Evolutionary conservation across 2,329 filamentous ascomycete genomes (phyloP).

Genomic region (Arthrobotrys sphaeroides): DNA sequence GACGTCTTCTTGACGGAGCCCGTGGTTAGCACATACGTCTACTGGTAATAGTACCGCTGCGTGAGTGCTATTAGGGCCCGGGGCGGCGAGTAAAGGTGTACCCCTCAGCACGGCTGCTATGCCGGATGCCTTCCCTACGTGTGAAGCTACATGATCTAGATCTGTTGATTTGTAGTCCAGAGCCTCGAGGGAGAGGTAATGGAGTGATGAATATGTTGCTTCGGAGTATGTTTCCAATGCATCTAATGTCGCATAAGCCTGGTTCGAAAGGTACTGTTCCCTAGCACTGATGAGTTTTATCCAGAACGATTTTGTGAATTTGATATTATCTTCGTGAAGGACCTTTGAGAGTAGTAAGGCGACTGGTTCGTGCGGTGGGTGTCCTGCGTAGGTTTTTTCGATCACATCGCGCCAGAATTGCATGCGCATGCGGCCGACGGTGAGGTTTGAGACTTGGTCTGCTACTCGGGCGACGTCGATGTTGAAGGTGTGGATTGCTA

Average conservation of each 20-base stretch:
- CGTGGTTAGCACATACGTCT: conserved; percentile 84
- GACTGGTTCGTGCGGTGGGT: conserved; percentile 87
- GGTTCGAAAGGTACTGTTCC: conserved; percentile 83
- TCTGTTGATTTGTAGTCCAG: conserved; percentile 82
- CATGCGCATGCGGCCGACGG: conserved; percentile 85
- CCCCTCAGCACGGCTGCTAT: conserved; percentile 88
- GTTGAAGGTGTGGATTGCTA: conserved; percentile 90
- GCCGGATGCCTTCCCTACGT: conserved; percentile 92
- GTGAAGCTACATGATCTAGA: conserved; percentile 90
- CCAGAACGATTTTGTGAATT: conserved; percentile 64
- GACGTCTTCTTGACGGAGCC: conserved; percentile 87
- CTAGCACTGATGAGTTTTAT: conserved; percentile 80
- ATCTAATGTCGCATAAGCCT: conserved; percentile 77
- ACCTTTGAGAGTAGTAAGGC: conserved; percentile 82
- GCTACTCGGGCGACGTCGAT: conserved; percentile 89
- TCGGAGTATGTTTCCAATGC: conserved; percentile 89
- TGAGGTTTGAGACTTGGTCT: conserved; percentile 86
- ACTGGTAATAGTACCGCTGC: conserved; percentile 81
- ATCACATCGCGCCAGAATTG: conserved; percentile 95
- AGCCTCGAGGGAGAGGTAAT: conserved; percentile 85
- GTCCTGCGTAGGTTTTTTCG: conserved; percentile 73
- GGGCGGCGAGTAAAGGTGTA: conserved; percentile 85
- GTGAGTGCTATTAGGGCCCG: conserved; percentile 58
- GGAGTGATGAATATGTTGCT: conserved; percentile 89
- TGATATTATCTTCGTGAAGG: conserved; percentile 68